Conservation (phyloP, 768 basidiomycete genomes). For the Mrakia gelida region DNA sequence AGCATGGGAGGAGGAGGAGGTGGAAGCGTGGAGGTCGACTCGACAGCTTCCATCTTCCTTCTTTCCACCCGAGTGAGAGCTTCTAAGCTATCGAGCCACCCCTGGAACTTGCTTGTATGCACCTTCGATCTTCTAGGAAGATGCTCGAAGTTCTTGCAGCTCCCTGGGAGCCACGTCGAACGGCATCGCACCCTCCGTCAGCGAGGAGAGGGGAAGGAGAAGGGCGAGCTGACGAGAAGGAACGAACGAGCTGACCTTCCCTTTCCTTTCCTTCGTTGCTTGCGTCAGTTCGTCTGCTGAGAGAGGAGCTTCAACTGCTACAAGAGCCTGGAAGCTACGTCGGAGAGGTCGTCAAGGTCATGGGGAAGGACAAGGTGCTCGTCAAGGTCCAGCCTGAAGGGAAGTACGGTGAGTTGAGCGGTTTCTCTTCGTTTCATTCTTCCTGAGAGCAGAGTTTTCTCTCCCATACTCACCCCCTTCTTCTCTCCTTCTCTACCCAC, state of each 20-base stretch:
- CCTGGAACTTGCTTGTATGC: too few species aligned
- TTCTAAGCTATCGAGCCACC: too few species aligned
- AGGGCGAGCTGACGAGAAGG: not conserved
- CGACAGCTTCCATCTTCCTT: not conserved
- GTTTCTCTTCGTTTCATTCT: not conserved
- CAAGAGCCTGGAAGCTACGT: constrained; percentile 97
- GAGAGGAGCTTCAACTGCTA: constrained; percentile 86
- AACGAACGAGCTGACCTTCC: not conserved
- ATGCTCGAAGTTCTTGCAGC: too few species aligned
- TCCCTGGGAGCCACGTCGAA: too few species aligned
- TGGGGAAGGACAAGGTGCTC: constrained; percentile 98
- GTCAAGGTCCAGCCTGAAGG: constrained; percentile 99
- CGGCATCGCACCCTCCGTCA: too few species aligned
- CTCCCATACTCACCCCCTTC: not conserved
- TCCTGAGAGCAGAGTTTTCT: not conserved
- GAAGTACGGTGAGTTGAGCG: constrained; percentile 77
- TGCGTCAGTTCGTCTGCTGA: constrained; percentile 67
- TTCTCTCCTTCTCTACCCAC: not conserved
- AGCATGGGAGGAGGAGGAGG: not conserved
- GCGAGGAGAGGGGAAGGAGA: not conserved
- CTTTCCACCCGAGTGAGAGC: too few species aligned
- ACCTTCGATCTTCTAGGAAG: too few species aligned
- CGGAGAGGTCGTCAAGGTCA: constrained; percentile 94
- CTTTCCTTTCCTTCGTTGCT: too few species aligned
- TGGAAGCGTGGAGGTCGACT: constrained; percentile 5